A percentile compares a stretch with the other conserved stretches of the same genome.
Conservation (phyloP, 2,329 filamentous ascomycete species). For the Fusarium phyllophilum region DNA sequence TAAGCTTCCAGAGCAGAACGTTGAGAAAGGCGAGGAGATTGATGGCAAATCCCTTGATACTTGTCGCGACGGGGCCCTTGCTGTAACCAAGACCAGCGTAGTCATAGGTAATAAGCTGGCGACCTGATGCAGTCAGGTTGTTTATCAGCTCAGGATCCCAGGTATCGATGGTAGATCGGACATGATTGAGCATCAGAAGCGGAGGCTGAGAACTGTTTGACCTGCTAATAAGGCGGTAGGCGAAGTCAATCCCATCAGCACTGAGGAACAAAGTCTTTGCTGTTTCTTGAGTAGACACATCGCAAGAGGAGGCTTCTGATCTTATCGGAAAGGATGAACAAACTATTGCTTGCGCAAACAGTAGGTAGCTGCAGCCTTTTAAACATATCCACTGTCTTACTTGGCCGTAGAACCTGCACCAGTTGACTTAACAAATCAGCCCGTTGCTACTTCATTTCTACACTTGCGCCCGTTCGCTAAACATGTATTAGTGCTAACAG, state of each 20-base stretch:
- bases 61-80: background rate
- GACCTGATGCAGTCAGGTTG: background rate
- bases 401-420: too few species aligned
- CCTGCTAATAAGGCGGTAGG: background rate
- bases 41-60: background rate
- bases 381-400: too few species aligned
- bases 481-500: too few species aligned
- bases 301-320: rapidly evolving
- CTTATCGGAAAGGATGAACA: too few species aligned
- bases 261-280: background rate
- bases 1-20: background rate
- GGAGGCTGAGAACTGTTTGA: background rate
- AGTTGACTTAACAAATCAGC: too few species aligned
- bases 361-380: too few species aligned
- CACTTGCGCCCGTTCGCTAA: too few species aligned
- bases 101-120: background rate
- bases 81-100: background rate
- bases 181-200: background rate
- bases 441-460: too few species aligned
- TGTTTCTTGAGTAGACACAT: background rate
- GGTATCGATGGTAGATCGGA: background rate
- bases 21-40: background rate
- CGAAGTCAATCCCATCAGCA: background rate
- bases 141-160: background rate
- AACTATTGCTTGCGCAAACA: too few species aligned